Conservation (phyloP, 164 flowering plant species). For the Aristolochia contorta region DNA sequence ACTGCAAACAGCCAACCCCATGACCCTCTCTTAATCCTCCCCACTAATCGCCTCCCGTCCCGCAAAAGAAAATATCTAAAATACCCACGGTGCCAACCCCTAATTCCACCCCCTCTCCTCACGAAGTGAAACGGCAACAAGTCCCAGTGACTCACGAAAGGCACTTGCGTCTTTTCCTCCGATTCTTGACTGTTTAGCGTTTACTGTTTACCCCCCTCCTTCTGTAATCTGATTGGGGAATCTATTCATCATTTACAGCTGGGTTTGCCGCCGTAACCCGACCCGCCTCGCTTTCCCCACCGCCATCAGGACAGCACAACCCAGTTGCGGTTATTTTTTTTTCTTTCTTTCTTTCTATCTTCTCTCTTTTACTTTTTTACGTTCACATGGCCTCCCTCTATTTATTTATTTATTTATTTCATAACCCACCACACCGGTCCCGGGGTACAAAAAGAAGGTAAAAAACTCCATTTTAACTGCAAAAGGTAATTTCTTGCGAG, state of each 20-base stretch:
- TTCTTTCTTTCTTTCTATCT: not conserved
- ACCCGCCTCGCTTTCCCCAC: not conserved
- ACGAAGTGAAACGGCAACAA: no score
- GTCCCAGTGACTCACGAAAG: no score
- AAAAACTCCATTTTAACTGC: no score
- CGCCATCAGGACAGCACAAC: not conserved
- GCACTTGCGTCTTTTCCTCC: not conserved
- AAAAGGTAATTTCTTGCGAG: no score
- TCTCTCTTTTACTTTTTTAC: not conserved
- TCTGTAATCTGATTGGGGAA: no score
- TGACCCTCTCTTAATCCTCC: not conserved
- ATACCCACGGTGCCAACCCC: not conserved
- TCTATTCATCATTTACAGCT: not conserved
- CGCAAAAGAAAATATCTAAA: not conserved
- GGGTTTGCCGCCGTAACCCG: not conserved
- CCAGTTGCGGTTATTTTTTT: not conserved
- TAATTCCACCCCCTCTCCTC: not conserved
- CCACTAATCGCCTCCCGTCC: not conserved
- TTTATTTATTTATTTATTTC: not conserved
- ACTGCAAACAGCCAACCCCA: conserved; percentile 2
- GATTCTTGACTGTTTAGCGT: no score
- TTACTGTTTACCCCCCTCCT: no score
- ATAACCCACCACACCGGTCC: not conserved
- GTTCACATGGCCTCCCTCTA: not conserved
- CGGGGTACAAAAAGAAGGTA: not conserved